These are phyloP conservation scores for Leishmania tarentolae DNA, from an alignment of 208 protist species.

Conservation along the genomic window DNA sequence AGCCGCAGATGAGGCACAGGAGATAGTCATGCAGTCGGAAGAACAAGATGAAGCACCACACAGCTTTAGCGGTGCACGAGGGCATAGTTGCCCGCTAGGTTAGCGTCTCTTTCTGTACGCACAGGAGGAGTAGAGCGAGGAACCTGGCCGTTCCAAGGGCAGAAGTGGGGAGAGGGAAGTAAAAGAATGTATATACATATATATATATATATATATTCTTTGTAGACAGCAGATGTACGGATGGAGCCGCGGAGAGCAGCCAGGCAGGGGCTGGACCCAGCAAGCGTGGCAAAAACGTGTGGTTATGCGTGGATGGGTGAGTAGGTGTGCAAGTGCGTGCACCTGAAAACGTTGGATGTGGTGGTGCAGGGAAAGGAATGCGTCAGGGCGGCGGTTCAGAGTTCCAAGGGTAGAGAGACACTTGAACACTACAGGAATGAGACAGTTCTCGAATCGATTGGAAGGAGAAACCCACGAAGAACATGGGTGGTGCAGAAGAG, in stretches of 20 bases:
- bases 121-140: neutral
- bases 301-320: neutral
- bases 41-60: slow-evolving; percentile 16
- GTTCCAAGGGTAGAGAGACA: neutral
- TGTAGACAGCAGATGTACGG: neutral
- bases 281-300: no score
- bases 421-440: neutral
- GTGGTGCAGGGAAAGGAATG: neutral
- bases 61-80: neutral
- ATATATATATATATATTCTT: no score
- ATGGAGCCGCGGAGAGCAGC: neutral
- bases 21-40: slow-evolving; percentile 56
- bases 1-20: slow-evolving; percentile 31
- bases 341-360: neutral
- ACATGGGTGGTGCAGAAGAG: neutral
- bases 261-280: neutral
- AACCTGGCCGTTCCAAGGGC: neutral
- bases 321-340: neutral
- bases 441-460: neutral
- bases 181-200: no score
- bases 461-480: neutral
- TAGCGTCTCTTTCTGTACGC: neutral
- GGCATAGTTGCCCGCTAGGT: neutral
- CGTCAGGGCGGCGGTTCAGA: neutral
- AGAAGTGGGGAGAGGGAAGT: neutral